Evolutionary conservation across 805 yeast genomes (phyloP).

Genomic region (Ogataea angusta): DNA sequence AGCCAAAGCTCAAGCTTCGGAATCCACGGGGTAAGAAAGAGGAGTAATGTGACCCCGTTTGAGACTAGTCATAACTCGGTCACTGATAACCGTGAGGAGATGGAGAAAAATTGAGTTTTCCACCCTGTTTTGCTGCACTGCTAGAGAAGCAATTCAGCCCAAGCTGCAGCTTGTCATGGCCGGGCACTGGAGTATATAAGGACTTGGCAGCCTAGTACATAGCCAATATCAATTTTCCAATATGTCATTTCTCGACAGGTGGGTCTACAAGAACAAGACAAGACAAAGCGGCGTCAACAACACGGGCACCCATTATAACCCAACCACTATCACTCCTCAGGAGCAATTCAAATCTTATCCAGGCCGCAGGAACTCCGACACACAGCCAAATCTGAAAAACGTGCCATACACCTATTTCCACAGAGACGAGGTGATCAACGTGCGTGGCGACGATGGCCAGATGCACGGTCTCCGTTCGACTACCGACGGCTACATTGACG

Average conservation of each 20-base stretch:
- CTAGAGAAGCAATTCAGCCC: constrained; percentile 2
- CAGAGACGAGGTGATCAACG: constrained; percentile 5
- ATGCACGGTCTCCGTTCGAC: background rate
- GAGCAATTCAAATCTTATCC: constrained; percentile 15
- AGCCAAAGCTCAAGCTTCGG: constrained; percentile 12
- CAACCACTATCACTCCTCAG: constrained; percentile 9
- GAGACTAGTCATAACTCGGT: background rate
- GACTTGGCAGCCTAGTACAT: background rate
- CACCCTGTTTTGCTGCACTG: constrained; percentile 5
- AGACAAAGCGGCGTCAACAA: constrained; percentile 20
- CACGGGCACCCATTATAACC: constrained; percentile 27
- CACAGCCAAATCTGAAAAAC: constrained; percentile 30
- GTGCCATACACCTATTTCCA: constrained; percentile 29
- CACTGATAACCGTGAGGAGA: constrained; percentile 1
- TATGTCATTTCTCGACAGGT: constrained; percentile 36
- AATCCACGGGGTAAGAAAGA: constrained; percentile 9
- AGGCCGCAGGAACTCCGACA: constrained; percentile 6
- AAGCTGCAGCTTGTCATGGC: constrained; percentile 1
- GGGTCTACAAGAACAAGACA: constrained; percentile 28
- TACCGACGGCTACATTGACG: constrained; percentile 3
- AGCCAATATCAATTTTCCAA: background rate
- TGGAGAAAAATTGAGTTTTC: constrained; percentile 7
- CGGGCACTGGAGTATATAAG: constrained; percentile 2
- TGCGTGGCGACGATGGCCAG: constrained; percentile 3
- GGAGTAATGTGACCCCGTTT: constrained; percentile 3